Evolutionary conservation across 148 eudicot genomes (phyloP), one percentile per base, ranked within the genome.

Genomic region (Cornus suecica): DNA sequence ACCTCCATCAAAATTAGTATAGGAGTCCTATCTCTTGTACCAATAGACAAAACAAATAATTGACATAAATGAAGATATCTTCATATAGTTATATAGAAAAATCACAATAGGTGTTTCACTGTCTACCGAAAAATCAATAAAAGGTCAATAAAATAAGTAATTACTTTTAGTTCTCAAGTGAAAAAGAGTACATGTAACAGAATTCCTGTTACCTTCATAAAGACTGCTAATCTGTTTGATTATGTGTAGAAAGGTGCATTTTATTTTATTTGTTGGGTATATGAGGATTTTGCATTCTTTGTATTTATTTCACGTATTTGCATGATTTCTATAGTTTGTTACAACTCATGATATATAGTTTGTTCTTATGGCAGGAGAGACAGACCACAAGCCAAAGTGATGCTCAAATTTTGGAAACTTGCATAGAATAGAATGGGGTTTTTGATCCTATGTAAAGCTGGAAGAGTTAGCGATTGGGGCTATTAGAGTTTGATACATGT

Each of bases 321-420:
- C n/a, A 9, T 41, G 45, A 41, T 41, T 41, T 4, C 45, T 41
- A 41, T 9, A 41, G 9, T 9, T 41, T 41, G 9, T 9, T 41
- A 9, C 51, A 45, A 45, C 61, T 54, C 5, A 16, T 70, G 61
- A 48, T 23, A 70, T 23, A 70, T 26, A 48, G 23, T 26, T 15
- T 70, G 14, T 70, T 51, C 60, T 30, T 11, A 27, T 75, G 52
- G 28, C 79, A 76, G 79, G 73, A 68, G 79, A 68, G 31, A 14
- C 16, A 23, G 22, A 54, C 34, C 70, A 48, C 1, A 45, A 69
- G 4, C 30, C 26, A 16, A 31, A 75, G 30, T 66, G 66, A 75
- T 67, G 48, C 51, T 18, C 30, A 23, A 66, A 25, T 0, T 70
- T 4, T 18, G 23, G 32, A 60, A 32, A 48, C 32, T 69, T 25